phyloP scores from a whole-genome alignment of 2,329 filamentous ascomycete species.

The Cladorrhinum sp. region DNA sequence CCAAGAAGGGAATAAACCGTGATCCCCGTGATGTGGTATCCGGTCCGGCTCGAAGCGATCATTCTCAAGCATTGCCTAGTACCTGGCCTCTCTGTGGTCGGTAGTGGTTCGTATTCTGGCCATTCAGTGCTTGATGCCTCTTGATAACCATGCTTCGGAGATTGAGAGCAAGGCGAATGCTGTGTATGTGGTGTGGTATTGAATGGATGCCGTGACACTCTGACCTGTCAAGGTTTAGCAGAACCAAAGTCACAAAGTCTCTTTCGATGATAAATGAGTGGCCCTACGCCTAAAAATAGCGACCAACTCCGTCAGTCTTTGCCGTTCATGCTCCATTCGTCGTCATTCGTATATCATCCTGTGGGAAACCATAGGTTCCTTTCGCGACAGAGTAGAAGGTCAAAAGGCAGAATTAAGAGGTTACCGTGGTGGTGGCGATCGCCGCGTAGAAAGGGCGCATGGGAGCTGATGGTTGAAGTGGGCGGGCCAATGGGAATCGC shows the following conservation, averaged over 20 bases:
- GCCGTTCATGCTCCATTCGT: background rate
- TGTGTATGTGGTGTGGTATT: background rate
- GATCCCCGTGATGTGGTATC: background rate
- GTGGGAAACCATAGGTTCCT: background rate
- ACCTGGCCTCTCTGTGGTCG: background rate
- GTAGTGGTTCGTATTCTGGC: background rate
- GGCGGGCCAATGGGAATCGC: slow-evolving; percentile 19
- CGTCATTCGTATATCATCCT: background rate
- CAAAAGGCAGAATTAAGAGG: background rate
- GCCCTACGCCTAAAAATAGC: no score
- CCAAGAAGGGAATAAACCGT: background rate
- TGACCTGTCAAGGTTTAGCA: background rate
- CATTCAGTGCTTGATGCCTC: background rate
- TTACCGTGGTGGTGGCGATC: slow-evolving; percentile 17
- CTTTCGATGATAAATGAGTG: background rate
- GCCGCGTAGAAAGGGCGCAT: slow-evolving; percentile 5
- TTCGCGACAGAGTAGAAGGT: background rate
- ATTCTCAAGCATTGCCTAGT: background rate
- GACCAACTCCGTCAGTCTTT: no score
- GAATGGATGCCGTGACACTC: background rate
- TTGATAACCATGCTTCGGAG: background rate
- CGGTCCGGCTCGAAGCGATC: background rate
- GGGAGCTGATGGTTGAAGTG: slow-evolving; percentile 20
- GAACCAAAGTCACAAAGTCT: background rate
- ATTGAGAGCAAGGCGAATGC: background rate